Base-by-base conservation (phyloP, 352 stramenopile genomes). In the Globisporangium solare region DNA sequence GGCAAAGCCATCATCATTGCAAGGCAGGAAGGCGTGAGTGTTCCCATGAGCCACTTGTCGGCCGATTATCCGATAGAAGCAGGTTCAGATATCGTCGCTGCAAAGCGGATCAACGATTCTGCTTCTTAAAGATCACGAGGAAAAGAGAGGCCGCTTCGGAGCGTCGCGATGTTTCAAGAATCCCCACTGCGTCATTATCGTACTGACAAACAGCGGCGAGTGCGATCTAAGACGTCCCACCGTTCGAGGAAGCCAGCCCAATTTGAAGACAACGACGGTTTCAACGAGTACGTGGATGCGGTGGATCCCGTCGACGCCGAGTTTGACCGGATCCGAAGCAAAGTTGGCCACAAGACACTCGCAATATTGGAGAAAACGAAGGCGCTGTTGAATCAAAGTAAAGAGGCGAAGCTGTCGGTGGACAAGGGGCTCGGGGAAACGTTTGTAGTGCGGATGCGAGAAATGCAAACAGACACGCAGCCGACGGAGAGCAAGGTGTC, bases 321-420 rank as follows among this genome's bases (percentile, higher is more conserved):
- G 13, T 86, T 83, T 37, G 53, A 67, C 27, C 61, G 64, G 2
- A 54, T 74, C 10, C 66, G 68, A 5, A 70, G 57, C 27, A 86
- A 79, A 67, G 65, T 88, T 4, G 74, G 76, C 4, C 42, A 72
- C 47, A 68, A 70, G 39, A 89, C 79, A 10, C 64, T 81, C 5
- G 76, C 79, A 0, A 86, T 89, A 20, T 61, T 89, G 0, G 70
- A 86, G 42, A 68, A 70, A 12, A 78, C 72, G 13, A 75, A 75
- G 24, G 50, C 53, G 1, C 64, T 87, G n/a, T 61, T 89, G 24
- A 64, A 50, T 6, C 51, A 68, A 47, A 68, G 56, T 20, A 75
- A 60, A 59, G 14, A 53, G 15, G 14, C 31, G 12, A 43, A 43
- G 32, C 31, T 32, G 13, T 15, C 20, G 20, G 24, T 22, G 10